Percentiles rank a stretch among this genome's conserved stretches.
These are phyloP conservation scores for Talaromyces stipitatus DNA, from an alignment of 495 filamentous ascomycete genomes.

Conservation along the genomic window DNA sequence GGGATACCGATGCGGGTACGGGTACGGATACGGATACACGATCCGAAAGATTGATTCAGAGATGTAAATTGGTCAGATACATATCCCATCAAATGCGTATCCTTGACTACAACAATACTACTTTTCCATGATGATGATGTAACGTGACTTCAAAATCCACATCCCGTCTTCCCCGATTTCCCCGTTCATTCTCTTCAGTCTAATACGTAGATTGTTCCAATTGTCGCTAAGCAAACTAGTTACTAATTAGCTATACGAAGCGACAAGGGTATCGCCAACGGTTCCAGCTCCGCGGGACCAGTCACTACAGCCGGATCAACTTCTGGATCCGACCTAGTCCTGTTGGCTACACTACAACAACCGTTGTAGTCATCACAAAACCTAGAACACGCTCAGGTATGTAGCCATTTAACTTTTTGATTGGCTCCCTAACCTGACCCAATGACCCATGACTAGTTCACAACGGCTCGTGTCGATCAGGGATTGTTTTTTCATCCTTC, in stretches of 20 bases:
- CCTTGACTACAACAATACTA: no score
- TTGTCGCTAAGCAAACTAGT: no score
- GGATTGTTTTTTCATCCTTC: neutral
- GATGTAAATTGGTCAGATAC: no score
- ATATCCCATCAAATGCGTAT: no score
- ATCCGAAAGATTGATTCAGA: no score
- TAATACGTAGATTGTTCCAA: no score
- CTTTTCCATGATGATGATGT: no score
- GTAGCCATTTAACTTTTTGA: no score
- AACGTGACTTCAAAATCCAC: neutral
- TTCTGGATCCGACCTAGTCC: neutral
- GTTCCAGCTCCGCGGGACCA: neutral
- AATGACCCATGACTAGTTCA: neutral
- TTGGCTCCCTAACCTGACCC: neutral
- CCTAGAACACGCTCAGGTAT: neutral
- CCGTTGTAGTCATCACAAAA: neutral
- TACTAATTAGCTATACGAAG: no score
- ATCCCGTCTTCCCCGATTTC: neutral
- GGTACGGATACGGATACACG: neutral
- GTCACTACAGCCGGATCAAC: neutral
- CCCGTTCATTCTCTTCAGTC: neutral
- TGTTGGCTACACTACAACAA: neutral
- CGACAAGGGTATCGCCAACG: neutral
- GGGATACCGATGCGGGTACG: neutral
- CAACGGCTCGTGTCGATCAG: neutral